phyloP scores from a whole-genome alignment of 768 basidiomycete genomes.

The Clavaria fumosa region DNA sequence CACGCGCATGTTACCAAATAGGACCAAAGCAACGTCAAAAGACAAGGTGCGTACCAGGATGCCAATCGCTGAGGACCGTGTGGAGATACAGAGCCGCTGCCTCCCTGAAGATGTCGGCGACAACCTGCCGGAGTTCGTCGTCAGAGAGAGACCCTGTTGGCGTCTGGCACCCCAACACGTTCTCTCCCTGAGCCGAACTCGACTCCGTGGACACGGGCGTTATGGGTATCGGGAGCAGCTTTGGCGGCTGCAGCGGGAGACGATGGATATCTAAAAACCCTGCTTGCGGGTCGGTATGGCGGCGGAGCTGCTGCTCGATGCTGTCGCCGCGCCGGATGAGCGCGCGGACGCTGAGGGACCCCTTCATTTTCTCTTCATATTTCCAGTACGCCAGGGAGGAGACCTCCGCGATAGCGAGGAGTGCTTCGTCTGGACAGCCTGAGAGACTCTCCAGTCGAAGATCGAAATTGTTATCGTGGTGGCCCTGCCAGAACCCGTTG shows the following conservation, averaged over 20 bases:
- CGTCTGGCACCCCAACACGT: not conserved
- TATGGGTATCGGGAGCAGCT: no score
- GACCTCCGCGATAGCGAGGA: conserved; percentile 62
- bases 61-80: conserved; percentile 50
- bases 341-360: conserved; percentile 57
- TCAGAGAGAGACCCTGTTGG: conserved; percentile 14
- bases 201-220: no score
- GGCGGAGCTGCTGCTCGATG: conserved; percentile 51
- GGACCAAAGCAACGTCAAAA: conserved; percentile 1
- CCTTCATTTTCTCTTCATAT: conserved; percentile 41
- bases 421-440: conserved; percentile 66
- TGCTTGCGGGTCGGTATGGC: no score
- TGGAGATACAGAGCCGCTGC: conserved; percentile 52
- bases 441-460: conserved; percentile 48
- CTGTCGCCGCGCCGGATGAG: conserved; percentile 56
- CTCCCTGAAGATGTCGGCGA: conserved; percentile 49
- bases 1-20: not conserved
- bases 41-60: conserved; percentile 39
- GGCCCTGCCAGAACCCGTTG: conserved; percentile 29
- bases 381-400: conserved; percentile 70
- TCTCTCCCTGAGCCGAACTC: no score
- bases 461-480: conserved; percentile 7
- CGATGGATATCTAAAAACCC: no score
- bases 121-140: conserved; percentile 32
- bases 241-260: no score